phyloP scores from a whole-genome alignment of 129 eudicot genomes.

The Mikania micrantha region DNA sequence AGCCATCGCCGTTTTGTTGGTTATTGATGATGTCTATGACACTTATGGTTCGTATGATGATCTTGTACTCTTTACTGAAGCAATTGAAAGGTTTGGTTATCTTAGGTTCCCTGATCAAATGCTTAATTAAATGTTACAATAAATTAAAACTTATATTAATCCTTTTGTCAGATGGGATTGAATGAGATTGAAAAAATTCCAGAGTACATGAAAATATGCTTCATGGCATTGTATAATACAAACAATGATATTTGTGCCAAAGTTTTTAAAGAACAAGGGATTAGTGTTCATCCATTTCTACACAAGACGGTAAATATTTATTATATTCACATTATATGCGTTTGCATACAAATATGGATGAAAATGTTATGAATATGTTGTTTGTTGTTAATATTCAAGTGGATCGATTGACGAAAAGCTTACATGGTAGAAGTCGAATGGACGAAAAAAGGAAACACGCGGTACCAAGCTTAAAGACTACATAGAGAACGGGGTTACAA shows the following conservation, averaged over 20 bases:
- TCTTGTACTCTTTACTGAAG: conserved; percentile 46
- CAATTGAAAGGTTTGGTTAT: conserved; percentile 36
- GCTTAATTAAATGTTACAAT: background rate
- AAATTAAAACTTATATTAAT: background rate
- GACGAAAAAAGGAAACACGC: conserved; percentile 33
- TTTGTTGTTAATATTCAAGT: conserved; percentile 26
- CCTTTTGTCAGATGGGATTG: conserved; percentile 48
- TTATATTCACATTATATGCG: too few relatives aligned
- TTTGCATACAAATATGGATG: background rate
- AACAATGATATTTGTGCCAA: conserved; percentile 39
- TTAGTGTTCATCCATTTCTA: conserved; percentile 32
- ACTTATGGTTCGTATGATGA: conserved; percentile 45
- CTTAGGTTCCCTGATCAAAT: background rate
- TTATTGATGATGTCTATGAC: conserved; percentile 55
- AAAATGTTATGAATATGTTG: background rate
- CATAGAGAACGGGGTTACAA: conserved; percentile 47
- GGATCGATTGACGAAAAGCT: conserved; percentile 52
- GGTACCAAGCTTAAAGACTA: conserved; percentile 44
- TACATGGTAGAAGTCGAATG: conserved; percentile 52
- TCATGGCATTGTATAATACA: conserved; percentile 35
- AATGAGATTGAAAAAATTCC: conserved; percentile 37
- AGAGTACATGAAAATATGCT: conserved; percentile 53
- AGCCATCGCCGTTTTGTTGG: conserved; percentile 30
- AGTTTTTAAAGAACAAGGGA: conserved; percentile 31
- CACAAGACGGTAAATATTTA: conserved; percentile 25